Conservation (phyloP, 768 basidiomycete species). For the Mycena vitilis region DNA sequence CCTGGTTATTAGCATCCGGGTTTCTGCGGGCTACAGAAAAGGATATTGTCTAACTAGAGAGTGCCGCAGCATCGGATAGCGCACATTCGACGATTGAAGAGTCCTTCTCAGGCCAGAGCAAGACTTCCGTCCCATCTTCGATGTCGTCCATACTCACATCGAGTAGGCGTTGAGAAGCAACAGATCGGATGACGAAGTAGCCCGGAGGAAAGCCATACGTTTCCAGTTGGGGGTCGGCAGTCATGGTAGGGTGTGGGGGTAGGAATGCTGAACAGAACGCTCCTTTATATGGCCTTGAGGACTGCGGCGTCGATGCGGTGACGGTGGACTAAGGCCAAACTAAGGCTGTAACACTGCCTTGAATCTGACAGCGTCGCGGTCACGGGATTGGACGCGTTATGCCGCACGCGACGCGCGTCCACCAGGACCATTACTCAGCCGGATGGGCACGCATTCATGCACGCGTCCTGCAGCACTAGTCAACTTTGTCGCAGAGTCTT, state of each 20-base stretch:
- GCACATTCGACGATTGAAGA: conserved; percentile 82
- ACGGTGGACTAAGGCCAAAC: no score
- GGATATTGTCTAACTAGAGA: not conserved
- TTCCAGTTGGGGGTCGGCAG: conserved; percentile 39
- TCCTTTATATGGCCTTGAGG: no score
- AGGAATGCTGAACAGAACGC: no score
- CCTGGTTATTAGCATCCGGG: conserved; percentile 82
- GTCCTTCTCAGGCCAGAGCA: conserved; percentile 81
- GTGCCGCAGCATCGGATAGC: conserved; percentile 37
- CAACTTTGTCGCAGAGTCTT: not conserved
- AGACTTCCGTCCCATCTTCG: conserved; percentile 71
- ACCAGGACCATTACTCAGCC: no score
- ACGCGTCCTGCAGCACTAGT: not conserved
- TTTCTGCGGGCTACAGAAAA: conserved; percentile 66
- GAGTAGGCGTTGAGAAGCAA: conserved; percentile 63
- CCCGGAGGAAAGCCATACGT: conserved; percentile 57
- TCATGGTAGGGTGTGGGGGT: conserved; percentile 36
- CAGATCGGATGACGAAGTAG: conserved; percentile 72
- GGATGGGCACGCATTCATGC: no score
- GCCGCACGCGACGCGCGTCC: not conserved
- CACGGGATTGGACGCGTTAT: not conserved
- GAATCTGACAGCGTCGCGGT: not conserved
- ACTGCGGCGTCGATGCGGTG: no score
- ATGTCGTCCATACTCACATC: conserved; percentile 66
- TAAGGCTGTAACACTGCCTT: no score